A percentile compares a stretch with the other conserved stretches of the same genome.
Evolutionary conservation across 768 basidiomycete genomes (phyloP).

Genomic region (Lentinula guzmanii): DNA sequence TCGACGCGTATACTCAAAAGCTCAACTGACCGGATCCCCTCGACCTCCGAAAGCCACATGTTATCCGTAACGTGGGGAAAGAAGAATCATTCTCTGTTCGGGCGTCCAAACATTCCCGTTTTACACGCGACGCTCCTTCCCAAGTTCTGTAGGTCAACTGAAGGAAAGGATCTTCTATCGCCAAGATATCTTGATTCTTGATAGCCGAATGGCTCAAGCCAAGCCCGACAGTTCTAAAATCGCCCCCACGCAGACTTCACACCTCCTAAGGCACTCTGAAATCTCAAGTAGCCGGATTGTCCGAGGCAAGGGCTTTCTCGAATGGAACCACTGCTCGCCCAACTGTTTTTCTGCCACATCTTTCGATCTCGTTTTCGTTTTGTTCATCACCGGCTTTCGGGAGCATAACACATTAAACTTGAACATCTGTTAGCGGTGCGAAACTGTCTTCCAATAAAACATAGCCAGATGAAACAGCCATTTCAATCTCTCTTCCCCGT

Average conservation of each 20-base stretch:
- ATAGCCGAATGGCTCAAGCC: not conserved
- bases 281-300: not conserved
- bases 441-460: not conserved
- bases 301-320: not conserved
- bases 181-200: not conserved
- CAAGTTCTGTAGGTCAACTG: not conserved
- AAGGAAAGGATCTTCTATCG: not conserved
- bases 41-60: not conserved
- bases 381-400: not conserved
- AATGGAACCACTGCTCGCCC: not conserved
- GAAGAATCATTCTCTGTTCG: not conserved
- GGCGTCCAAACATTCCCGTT: not conserved
- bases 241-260: not conserved
- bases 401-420: not conserved
- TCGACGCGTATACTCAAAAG: not conserved
- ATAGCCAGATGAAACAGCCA: not conserved
- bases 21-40: not conserved
- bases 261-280: not conserved
- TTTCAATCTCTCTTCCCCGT: not conserved
- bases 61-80: not conserved
- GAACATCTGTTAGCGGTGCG: not conserved
- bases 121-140: not conserved
- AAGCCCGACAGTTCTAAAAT: not conserved
- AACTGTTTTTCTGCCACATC: not conserved
- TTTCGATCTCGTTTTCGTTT: not conserved